Evolutionary conservation across 345 rosid species (phyloP).

Genomic region (Luvunga scandens): DNA sequence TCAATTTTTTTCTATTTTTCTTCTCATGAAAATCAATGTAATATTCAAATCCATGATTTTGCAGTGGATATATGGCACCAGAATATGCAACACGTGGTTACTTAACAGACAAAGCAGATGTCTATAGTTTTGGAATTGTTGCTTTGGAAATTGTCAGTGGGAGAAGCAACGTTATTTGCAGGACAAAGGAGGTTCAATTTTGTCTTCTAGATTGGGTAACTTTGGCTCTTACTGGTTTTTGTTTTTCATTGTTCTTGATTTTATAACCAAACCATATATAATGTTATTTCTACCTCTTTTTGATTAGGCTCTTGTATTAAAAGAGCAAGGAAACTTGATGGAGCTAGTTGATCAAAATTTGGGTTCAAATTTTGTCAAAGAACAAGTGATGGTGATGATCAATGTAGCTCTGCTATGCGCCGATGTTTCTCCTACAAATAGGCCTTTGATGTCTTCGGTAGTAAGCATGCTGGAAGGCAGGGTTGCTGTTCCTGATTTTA

Average conservation of each 20-base stretch:
- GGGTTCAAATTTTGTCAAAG: slow-evolving; percentile 35
- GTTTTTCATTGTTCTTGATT: too few species aligned
- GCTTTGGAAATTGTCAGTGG: slow-evolving; percentile 18
- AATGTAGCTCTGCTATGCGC: slow-evolving; percentile 3
- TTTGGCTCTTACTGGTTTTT: too few species aligned
- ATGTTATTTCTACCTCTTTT: not conserved
- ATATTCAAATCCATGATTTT: not conserved
- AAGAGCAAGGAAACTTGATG: slow-evolving; percentile 35
- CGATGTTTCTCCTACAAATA: slow-evolving; percentile 26
- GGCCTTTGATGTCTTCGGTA: slow-evolving; percentile 60
- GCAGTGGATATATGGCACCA: slow-evolving; percentile 16
- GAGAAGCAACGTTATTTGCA: slow-evolving; percentile 15
- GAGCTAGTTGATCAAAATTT: slow-evolving; percentile 46
- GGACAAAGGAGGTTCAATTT: not conserved
- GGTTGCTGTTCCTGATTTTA: slow-evolving; percentile 10
- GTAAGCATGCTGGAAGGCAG: slow-evolving; percentile 60
- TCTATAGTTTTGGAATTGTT: slow-evolving; percentile 43
- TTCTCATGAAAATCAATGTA: too few species aligned
- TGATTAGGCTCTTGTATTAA: slow-evolving; percentile 33
- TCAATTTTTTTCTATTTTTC: too few species aligned
- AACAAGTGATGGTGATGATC: slow-evolving; percentile 42
- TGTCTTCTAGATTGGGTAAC: slow-evolving; percentile 37
- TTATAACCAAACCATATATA: too few species aligned
- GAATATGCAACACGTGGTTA: slow-evolving; percentile 35
- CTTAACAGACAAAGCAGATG: slow-evolving; percentile 34